Conservation (phyloP, 164 flowering plant species). For the Annona cherimola region DNA sequence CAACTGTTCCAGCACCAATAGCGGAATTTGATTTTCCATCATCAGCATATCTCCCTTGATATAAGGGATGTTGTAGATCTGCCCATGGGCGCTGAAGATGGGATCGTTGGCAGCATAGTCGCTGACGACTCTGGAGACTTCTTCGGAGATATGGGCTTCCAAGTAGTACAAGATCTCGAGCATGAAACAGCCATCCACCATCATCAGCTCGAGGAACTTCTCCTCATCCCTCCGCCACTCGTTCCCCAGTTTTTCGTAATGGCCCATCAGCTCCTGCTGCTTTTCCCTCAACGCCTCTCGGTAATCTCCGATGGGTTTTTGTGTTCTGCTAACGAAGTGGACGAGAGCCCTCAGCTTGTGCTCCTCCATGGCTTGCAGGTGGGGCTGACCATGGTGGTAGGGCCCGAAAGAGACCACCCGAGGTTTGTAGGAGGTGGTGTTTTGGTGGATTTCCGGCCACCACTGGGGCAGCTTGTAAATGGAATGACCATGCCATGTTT, state of each 20-base stretch:
- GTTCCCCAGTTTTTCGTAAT: slow-evolving; percentile 30
- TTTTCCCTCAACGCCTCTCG: slow-evolving; percentile 20
- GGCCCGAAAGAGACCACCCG: slow-evolving; percentile 47
- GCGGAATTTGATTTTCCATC: slow-evolving; percentile 62
- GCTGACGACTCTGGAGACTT: not conserved
- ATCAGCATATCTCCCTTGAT: slow-evolving; percentile 54
- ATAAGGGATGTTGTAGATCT: slow-evolving; percentile 38
- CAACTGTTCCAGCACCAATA: slow-evolving; percentile 34
- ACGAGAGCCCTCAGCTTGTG: slow-evolving; percentile 51
- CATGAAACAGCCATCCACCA: slow-evolving; percentile 52
- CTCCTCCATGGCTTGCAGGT: slow-evolving; percentile 37
- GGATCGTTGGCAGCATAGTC: slow-evolving; percentile 51
- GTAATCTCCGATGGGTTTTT: slow-evolving; percentile 20
- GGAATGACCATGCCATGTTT: slow-evolving; percentile 26
- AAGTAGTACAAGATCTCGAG: slow-evolving; percentile 43
- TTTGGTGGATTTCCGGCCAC: slow-evolving; percentile 7
- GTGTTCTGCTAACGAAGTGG: slow-evolving; percentile 38
- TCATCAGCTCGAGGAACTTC: slow-evolving; percentile 38
- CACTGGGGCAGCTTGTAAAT: slow-evolving; percentile 20
- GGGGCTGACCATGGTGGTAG: slow-evolving; percentile 36
- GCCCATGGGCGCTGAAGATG: slow-evolving; percentile 50
- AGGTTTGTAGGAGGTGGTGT: slow-evolving; percentile 32
- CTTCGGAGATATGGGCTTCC: slow-evolving; percentile 1
- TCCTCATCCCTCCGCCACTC: slow-evolving; percentile 25
- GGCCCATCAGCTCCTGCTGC: slow-evolving; percentile 15